Base-by-base conservation (phyloP, 306 rosid genomes). In the Oemleria cerasiformis region DNA sequence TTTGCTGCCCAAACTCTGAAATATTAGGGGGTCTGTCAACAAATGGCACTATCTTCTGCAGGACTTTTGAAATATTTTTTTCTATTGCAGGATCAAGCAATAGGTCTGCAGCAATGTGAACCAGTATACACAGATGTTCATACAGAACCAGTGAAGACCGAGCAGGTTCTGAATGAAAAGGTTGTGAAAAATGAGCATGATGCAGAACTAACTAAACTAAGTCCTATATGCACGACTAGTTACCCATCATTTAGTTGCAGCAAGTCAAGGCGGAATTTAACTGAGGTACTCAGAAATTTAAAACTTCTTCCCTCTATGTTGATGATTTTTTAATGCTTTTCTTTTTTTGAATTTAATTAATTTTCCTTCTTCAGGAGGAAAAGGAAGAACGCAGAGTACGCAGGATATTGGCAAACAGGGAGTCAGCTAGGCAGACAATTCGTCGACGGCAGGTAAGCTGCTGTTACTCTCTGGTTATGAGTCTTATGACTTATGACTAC, bases 361-460 rank as follows among this genome's bases (percentile, higher is more conserved):
- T 20, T 19, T 76, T 66, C 30, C 44, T 34, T 76, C 11, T 73
- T 68, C 76, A 94, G 97, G 92, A 83, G 72, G 99, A 94, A 80
- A 94, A 88, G 85, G 99, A 94, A 81, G 92, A 76, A 7, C 85
- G 96, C 78, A 88, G 92, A 83, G 69, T 91, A 58, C 95, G 97
- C 65, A 82, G 99, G 76, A 76, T 94, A 75, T 76, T 94, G 83
- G 99, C 99, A 14, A 94, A 94, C 72, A 84, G 97, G 79, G 99
- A 94, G 85, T 94, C 97, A 17, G 99, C 97, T 39, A 81, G 99
- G 81, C 96, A 94, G 83, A 94, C 99, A 63, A 91, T 94, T 85
- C 92, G 97, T 51, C 95, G 99, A 59, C 88, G 97, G 81, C 97
- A 94, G 96, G 97, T 94, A 79, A 51, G 55, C 51, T 68, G 40